Evolutionary conservation across 1,139 yeast genomes (phyloP).

Genomic region (Blastobotrys buckinghamii): DNA sequence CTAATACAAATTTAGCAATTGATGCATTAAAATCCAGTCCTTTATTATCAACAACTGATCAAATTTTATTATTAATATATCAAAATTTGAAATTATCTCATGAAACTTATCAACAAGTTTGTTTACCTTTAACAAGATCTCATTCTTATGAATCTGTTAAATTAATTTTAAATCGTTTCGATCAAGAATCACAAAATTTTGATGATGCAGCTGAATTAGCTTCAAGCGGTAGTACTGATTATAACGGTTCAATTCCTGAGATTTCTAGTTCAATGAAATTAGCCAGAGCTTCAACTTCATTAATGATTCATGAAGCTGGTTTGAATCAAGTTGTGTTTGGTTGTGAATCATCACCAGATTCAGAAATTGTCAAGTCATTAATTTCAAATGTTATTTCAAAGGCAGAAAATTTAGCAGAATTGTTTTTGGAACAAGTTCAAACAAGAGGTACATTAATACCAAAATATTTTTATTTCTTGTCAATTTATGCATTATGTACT

Average conservation of each 20-base stretch:
- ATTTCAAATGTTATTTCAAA: not conserved
- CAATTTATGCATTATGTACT: constrained; percentile 47
- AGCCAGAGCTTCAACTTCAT: not conserved
- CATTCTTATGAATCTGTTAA: not conserved
- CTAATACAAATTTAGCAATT: not conserved
- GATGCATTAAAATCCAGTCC: constrained; percentile 1
- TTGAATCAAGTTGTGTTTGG: constrained; percentile 5
- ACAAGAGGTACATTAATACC: constrained; percentile 33
- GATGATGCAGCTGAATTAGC: not conserved
- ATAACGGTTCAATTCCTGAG: not conserved
- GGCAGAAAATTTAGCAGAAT: not conserved
- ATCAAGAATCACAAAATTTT: not conserved
- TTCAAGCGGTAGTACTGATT: not conserved
- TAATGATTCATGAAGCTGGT: constrained; percentile 2
- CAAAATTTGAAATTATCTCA: not conserved
- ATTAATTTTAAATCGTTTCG: not conserved
- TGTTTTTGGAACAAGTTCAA: constrained; percentile 1
- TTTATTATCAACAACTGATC: not conserved
- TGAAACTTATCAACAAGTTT: not conserved
- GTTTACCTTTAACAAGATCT: not conserved
- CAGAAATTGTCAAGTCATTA: not conserved
- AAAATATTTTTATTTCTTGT: constrained; percentile 49
- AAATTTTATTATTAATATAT: not conserved
- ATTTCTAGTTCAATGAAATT: not conserved
- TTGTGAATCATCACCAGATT: not conserved